Percentiles rank a stretch among this genome's conserved stretches.
These are phyloP conservation scores for Verticillium nubilum DNA, from an alignment of 2,329 filamentous ascomycete species.

Conservation along the genomic window DNA sequence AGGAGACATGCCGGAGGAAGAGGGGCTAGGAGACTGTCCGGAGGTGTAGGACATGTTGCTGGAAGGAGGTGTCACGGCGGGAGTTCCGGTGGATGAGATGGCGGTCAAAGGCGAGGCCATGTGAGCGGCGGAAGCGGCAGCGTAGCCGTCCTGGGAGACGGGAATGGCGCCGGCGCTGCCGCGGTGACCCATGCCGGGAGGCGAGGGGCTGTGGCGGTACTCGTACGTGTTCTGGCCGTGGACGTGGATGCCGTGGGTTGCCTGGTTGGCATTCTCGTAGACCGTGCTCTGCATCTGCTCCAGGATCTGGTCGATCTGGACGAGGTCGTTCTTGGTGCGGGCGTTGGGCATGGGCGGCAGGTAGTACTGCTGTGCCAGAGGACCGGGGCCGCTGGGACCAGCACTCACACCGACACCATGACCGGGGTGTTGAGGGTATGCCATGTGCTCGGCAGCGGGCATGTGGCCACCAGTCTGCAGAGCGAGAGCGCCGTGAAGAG, in stretches of 20 bases:
- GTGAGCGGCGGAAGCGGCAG: conserved; percentile 45
- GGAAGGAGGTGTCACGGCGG: conserved; percentile 70
- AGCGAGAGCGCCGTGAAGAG: conserved; percentile 67
- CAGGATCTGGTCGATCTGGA: conserved; percentile 91
- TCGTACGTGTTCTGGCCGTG: conserved; percentile 62
- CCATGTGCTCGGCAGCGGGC: conserved; percentile 49
- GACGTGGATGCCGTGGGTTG: conserved; percentile 73
- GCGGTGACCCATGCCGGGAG: conserved; percentile 30
- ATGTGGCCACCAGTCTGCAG: conserved; percentile 46
- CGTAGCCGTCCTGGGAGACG: conserved; percentile 28
- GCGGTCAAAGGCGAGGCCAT: conserved; percentile 57
- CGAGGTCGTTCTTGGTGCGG: conserved; percentile 86
- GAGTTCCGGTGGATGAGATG: conserved; percentile 61
- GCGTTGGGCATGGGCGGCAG: conserved; percentile 82
- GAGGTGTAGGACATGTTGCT: conserved; percentile 73
- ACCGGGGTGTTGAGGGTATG: conserved; percentile 12
- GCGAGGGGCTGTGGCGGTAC: conserved; percentile 53
- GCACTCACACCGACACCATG: conserved; percentile 49
- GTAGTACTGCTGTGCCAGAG: conserved; percentile 75
- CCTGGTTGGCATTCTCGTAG: conserved; percentile 84
- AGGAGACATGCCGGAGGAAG: conserved; percentile 65
- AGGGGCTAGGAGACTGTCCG: conserved; percentile 68
- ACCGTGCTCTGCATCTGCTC: conserved; percentile 95
- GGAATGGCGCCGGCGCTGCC: conserved; percentile 25
- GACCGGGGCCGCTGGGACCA: conserved; percentile 47